A percentile compares a stretch with the other conserved stretches of the same genome.
These are phyloP conservation scores for Alternaria infectoria DNA, from an alignment of 2,329 filamentous ascomycete species.

Conservation along the genomic window DNA sequence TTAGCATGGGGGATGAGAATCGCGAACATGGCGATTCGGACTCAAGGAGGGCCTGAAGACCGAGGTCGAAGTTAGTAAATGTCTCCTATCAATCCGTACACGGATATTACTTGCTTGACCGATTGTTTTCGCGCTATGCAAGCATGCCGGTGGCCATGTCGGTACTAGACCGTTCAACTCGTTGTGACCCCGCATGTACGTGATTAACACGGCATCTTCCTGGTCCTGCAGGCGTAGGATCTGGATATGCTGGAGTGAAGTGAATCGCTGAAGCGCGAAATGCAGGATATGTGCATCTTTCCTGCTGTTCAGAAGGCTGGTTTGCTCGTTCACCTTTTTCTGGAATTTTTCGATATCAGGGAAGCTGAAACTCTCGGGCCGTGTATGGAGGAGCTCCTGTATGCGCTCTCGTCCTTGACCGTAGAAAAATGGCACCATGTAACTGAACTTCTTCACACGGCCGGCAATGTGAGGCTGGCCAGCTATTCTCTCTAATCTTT, in stretches of 20 bases:
- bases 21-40: slow-evolving; percentile 64
- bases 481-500: slow-evolving; percentile 57
- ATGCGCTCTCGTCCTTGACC: slow-evolving; percentile 54
- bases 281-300: slow-evolving; percentile 61
- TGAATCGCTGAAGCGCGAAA: slow-evolving; percentile 64
- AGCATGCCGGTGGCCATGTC: slow-evolving; percentile 68
- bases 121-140: slow-evolving; percentile 66
- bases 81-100: not conserved
- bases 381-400: slow-evolving; percentile 47
- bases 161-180: slow-evolving; percentile 57
- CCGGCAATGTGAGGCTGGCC: slow-evolving; percentile 57
- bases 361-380: slow-evolving; percentile 43
- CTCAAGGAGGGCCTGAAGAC: slow-evolving; percentile 54
- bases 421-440: slow-evolving; percentile 66
- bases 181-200: slow-evolving; percentile 58
- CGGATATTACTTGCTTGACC: slow-evolving; percentile 47
- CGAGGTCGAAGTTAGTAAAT: not conserved
- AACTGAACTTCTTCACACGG: slow-evolving; percentile 66
- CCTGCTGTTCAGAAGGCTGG: slow-evolving; percentile 56
- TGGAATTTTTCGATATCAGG: slow-evolving; percentile 52
- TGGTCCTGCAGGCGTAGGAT: slow-evolving; percentile 67
- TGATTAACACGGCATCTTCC: slow-evolving; percentile 61
- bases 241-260: slow-evolving; percentile 67
- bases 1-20: slow-evolving; percentile 69
- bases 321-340: slow-evolving; percentile 58